Conservation (phyloP, 1,284 basidiomycete genomes). For the Golubevia pallescens region DNA sequence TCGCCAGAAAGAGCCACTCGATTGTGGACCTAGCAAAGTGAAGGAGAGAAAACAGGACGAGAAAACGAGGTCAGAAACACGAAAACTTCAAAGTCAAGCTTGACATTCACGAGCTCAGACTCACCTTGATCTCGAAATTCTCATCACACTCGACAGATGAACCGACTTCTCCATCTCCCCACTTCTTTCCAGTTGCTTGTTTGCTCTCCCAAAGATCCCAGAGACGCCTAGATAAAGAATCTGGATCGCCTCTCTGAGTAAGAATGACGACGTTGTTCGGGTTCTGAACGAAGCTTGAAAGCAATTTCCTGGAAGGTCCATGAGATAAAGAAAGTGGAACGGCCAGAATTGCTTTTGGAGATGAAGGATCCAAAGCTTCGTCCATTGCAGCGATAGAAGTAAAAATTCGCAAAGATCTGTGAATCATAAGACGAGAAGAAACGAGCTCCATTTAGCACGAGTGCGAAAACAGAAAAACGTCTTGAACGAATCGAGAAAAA, state of each 20-base stretch:
- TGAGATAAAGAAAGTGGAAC: slow-evolving; percentile 51
- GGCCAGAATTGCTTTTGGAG: slow-evolving; percentile 55
- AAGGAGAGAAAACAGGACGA: neutral
- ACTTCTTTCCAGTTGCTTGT: slow-evolving; percentile 15
- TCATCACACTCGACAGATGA: neutral
- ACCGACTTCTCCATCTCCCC: no score
- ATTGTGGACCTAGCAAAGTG: neutral
- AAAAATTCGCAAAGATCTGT: slow-evolving; percentile 41
- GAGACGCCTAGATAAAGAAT: slow-evolving; percentile 37
- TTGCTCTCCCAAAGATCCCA: slow-evolving; percentile 45
- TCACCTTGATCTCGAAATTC: no score
- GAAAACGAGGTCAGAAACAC: no score
- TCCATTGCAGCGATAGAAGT: slow-evolving; percentile 44
- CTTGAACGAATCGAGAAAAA: neutral
- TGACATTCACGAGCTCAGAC: no score
- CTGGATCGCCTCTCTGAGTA: slow-evolving; percentile 40
- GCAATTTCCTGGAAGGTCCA: slow-evolving; percentile 42
- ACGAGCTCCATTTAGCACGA: neutral
- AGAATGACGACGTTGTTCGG: slow-evolving; percentile 46
- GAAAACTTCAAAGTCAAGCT: no score
- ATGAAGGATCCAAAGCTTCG: slow-evolving; percentile 37
- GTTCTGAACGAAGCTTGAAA: slow-evolving; percentile 37
- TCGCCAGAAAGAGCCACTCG: neutral
- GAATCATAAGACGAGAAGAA: slow-evolving; percentile 20
- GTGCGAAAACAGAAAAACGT: slow-evolving; percentile 1